Evolutionary conservation across 148 eudicot species (phyloP).

Genomic region (Selenicereus undatus): DNA sequence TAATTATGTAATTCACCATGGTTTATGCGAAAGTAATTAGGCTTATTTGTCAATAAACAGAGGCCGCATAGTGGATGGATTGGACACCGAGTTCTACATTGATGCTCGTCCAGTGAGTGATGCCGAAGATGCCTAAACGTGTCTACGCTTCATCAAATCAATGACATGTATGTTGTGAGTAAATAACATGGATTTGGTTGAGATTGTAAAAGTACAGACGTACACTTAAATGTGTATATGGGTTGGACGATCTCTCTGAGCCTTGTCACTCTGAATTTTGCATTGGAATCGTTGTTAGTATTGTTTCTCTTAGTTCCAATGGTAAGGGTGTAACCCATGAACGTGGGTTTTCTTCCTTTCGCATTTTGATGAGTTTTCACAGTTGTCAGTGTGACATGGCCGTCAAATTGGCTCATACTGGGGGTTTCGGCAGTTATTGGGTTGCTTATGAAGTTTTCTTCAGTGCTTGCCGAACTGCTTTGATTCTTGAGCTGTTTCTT

Average conservation of each 20-base stretch:
- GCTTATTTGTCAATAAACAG: slow-evolving; percentile 35
- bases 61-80: slow-evolving; percentile 65
- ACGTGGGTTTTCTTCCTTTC: not conserved
- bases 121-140: slow-evolving; percentile 47
- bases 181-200: not conserved
- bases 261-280: slow-evolving; percentile 5
- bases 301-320: not conserved
- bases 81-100: slow-evolving; percentile 64
- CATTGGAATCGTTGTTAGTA: not conserved
- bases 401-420: not conserved
- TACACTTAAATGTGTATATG: slow-evolving; percentile 15
- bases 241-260: not conserved
- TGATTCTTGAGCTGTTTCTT: too few relatives aligned
- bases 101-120: slow-evolving; percentile 64
- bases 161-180: slow-evolving; percentile 8
- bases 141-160: not conserved
- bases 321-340: not conserved
- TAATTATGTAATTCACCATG: not conserved
- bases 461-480: not conserved
- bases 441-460: not conserved
- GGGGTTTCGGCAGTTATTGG: not conserved
- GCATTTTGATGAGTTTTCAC: not conserved
- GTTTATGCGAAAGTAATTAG: not conserved
- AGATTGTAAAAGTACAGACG: slow-evolving; percentile 6
- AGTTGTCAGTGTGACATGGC: not conserved